phyloP scores from a whole-genome alignment of 345 rosid species.

The Syzygium grande region DNA sequence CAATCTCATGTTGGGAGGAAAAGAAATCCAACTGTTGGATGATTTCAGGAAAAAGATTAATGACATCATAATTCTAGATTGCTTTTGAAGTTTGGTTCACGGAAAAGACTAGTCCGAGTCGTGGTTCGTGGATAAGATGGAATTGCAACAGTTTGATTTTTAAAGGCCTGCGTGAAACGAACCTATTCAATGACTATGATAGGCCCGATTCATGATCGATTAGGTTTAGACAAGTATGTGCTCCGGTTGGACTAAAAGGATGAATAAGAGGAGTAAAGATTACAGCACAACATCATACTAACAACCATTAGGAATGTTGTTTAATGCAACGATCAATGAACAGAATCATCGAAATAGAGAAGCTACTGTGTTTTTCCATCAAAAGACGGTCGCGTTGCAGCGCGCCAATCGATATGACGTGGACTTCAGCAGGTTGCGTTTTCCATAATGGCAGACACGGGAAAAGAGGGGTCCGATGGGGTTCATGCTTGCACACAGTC shows the following conservation, averaged over 20 bases:
- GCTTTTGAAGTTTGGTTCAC: background rate
- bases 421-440: background rate
- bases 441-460: background rate
- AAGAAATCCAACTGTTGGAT: background rate
- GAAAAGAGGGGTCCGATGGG: background rate
- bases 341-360: background rate
- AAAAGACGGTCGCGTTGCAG: background rate
- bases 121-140: background rate
- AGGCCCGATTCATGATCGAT: background rate
- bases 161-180: background rate
- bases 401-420: background rate
- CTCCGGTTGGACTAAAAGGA: too few species aligned
- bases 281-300: background rate
- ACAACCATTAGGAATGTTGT: background rate
- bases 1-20: background rate
- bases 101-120: background rate
- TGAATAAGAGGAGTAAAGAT: background rate
- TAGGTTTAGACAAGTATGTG: background rate
- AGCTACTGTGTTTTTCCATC: background rate
- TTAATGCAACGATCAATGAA: background rate
- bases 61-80: background rate
- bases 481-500: background rate
- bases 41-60: background rate
- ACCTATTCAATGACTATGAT: fast-evolving
- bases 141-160: fast-evolving